phyloP scores from a whole-genome alignment of 805 yeast genomes.

The Hanseniaspora hatyaiensis region DNA sequence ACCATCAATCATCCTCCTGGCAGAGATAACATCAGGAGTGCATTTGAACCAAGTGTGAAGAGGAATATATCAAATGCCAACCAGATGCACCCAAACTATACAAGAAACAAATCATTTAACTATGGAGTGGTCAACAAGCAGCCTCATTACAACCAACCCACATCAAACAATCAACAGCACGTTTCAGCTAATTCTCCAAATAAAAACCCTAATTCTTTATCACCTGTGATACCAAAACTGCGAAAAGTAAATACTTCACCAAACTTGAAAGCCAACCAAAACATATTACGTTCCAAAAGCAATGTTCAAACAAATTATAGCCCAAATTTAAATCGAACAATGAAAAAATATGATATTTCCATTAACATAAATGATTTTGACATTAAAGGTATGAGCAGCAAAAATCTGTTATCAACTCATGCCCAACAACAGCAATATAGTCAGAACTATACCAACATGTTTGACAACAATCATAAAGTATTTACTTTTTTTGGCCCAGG shows the following conservation, averaged over 20 bases:
- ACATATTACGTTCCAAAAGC: neutral
- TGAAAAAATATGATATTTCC: conserved; percentile 5
- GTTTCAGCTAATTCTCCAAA: too few relatives aligned
- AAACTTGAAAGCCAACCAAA: neutral
- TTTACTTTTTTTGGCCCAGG: conserved; percentile 7
- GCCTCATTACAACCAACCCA: neutral
- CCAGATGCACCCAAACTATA: too few relatives aligned
- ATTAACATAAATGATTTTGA: conserved; percentile 5
- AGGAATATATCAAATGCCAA: too few relatives aligned
- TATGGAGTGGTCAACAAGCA: too few relatives aligned
- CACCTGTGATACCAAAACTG: neutral
- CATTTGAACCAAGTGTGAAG: too few relatives aligned
- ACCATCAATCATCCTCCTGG: too few relatives aligned
- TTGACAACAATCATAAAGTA: neutral
- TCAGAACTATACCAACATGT: neutral
- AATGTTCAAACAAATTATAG: neutral
- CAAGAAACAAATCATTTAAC: too few relatives aligned
- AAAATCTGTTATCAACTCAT: neutral
- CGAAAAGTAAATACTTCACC: neutral
- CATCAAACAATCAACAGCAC: neutral
- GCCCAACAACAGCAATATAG: conserved; percentile 12
- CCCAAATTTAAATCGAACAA: neutral
- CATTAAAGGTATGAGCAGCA: neutral
- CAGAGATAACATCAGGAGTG: too few relatives aligned
- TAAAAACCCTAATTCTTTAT: too few relatives aligned